Conservation (phyloP, 202 grass and related monocot species). For the Cymbopogon flexuosus region DNA sequence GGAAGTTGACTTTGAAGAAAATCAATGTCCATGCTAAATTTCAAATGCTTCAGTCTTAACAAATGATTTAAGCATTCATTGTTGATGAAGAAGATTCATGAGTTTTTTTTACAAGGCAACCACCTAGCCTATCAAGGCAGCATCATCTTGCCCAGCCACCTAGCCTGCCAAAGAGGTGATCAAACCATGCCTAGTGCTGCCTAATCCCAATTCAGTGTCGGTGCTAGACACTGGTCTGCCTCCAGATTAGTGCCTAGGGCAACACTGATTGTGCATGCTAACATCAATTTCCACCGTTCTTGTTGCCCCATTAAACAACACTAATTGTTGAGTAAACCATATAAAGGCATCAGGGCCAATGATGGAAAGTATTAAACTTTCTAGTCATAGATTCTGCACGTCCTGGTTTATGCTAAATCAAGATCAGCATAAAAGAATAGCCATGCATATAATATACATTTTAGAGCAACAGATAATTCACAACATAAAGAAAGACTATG, state of each 20-base stretch:
- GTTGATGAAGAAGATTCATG: neutral
- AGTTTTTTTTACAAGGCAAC: neutral
- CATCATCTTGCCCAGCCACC: neutral
- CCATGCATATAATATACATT: neutral
- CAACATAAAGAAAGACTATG: neutral
- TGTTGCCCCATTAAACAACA: constrained; percentile 5
- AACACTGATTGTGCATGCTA: neutral
- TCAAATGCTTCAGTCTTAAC: neutral
- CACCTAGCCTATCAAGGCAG: neutral
- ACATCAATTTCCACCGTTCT: neutral
- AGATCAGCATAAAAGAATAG: neutral
- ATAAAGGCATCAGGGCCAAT: neutral
- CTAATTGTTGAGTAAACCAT: neutral
- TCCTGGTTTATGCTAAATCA: neutral
- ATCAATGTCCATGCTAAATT: neutral
- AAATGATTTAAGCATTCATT: neutral
- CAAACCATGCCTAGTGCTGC: neutral
- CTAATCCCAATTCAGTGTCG: neutral
- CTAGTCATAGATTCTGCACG: neutral
- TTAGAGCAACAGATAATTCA: neutral
- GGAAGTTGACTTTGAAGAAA: constrained; percentile 10
- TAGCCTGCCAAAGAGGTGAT: neutral
- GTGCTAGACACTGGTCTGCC: neutral
- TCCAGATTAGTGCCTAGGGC: neutral
- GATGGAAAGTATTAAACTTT: neutral